These are phyloP conservation scores for Rubia yunnanensis DNA, from an alignment of 257 asterid species.

Conservation along the genomic window DNA sequence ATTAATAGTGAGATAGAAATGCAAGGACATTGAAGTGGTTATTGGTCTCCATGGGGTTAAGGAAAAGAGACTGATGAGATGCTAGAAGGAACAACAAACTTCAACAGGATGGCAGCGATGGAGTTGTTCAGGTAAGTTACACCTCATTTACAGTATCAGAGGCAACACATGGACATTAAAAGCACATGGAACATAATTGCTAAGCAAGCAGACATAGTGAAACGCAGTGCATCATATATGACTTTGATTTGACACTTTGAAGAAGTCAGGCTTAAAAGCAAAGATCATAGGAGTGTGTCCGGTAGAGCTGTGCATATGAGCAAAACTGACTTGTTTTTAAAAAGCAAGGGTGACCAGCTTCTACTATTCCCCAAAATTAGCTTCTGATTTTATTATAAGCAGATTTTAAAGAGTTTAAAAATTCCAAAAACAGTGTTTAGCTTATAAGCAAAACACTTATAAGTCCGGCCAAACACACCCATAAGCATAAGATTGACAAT, in stretches of 20 bases:
- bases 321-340: no score
- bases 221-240: background rate
- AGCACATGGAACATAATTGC: background rate
- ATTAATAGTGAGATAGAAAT: background rate
- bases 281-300: no score
- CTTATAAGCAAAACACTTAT: no score
- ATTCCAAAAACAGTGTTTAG: no score
- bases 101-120: background rate
- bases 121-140: background rate
- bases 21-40: background rate
- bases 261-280: background rate
- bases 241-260: background rate
- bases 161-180: background rate
- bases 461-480: no score
- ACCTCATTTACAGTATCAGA: background rate
- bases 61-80: background rate
- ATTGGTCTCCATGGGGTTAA: background rate
- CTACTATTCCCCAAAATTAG: no score
- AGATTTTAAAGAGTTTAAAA: no score
- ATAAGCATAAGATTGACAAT: no score
- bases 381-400: no score
- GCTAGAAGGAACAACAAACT: background rate
- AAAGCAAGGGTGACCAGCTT: no score
- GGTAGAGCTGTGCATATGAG: no score
- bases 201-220: background rate